phyloP scores from a whole-genome alignment of 441 rosid genomes.

The Francoa sonchifolia region DNA sequence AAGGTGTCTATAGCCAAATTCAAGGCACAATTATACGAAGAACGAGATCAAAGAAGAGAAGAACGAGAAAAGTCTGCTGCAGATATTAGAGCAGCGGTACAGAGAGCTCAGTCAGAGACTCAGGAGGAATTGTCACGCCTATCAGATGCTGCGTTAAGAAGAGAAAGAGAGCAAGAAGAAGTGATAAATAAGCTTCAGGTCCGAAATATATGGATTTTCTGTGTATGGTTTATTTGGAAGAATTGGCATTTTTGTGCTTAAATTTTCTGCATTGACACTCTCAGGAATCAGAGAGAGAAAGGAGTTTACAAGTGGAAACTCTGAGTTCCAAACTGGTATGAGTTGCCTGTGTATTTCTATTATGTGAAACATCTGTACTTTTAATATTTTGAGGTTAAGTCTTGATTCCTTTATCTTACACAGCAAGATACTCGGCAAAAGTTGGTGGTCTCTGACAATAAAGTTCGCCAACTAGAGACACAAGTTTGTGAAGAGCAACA shows the following conservation, averaged over 20 bases:
- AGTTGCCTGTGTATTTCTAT: neutral
- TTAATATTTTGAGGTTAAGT: neutral
- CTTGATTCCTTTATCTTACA: conserved; percentile 10
- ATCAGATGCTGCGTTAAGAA: conserved; percentile 47
- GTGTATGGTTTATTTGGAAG: conserved; percentile 6
- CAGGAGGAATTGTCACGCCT: conserved; percentile 57
- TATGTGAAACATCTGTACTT: conserved; percentile 2
- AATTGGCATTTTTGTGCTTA: conserved; percentile 8
- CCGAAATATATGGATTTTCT: conserved; percentile 11
- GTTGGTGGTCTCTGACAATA: conserved; percentile 73
- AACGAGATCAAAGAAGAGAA: conserved; percentile 69
- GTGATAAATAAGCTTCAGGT: conserved; percentile 83
- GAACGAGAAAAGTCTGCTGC: conserved; percentile 62
- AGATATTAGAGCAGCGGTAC: conserved; percentile 69
- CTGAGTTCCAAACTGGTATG: conserved; percentile 79
- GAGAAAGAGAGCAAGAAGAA: conserved; percentile 65
- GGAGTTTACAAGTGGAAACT: conserved; percentile 57
- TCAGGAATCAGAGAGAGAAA: conserved; percentile 70
- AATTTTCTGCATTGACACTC: conserved; percentile 17
- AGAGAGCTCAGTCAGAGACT: conserved; percentile 66
- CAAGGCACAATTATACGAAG: conserved; percentile 61
- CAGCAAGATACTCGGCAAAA: conserved; percentile 85
- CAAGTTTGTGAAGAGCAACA: conserved; percentile 70
- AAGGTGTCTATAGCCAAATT: conserved; percentile 63
- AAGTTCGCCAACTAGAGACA: conserved; percentile 79